These are phyloP conservation scores for Trifolium subterraneum DNA, from an alignment of 306 rosid species.

Conservation along the genomic window DNA sequence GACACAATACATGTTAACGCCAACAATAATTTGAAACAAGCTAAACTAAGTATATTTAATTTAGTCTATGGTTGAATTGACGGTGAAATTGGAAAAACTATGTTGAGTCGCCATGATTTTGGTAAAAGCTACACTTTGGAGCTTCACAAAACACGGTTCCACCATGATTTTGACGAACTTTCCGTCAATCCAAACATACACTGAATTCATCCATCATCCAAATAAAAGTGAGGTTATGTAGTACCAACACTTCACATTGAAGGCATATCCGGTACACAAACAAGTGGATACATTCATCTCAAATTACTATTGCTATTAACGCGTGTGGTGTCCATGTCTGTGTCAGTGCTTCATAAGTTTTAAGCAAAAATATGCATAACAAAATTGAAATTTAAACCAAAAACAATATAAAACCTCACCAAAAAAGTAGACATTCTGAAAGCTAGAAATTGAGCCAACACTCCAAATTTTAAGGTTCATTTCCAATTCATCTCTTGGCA, in stretches of 20 bases:
- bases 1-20: too few species aligned
- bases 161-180: background rate
- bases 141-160: background rate
- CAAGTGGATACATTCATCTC: background rate
- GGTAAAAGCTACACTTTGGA: background rate
- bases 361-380: background rate
- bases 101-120: background rate
- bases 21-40: background rate
- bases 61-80: too few species aligned
- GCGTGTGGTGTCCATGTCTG: too few species aligned
- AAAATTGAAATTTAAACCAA: constrained; percentile 28
- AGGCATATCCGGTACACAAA: background rate
- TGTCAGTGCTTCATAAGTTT: too few species aligned
- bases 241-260: background rate
- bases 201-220: background rate
- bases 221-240: background rate
- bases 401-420: constrained; percentile 48
- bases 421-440: constrained; percentile 58
- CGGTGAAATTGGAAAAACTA: background rate
- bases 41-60: constrained; percentile 18
- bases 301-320: too few species aligned
- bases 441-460: constrained; percentile 68
- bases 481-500: constrained; percentile 56
- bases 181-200: background rate
- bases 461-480: constrained; percentile 65